phyloP scores from a whole-genome alignment of 352 stramenopile species.

The Albugo laibachii region DNA sequence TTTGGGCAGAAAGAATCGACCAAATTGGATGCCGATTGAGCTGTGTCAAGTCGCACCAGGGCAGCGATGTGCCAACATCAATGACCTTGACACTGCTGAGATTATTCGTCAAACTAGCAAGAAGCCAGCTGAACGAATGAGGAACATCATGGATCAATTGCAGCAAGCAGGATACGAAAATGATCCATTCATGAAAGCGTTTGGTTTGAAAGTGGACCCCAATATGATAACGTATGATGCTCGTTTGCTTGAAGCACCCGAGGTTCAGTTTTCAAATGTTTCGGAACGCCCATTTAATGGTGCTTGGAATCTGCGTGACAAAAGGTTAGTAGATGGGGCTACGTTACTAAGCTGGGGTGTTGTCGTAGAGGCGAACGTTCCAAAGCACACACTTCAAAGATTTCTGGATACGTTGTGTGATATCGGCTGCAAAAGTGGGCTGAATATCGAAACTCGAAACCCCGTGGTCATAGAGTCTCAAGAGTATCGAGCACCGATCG shows the following conservation, averaged over 20 bases:
- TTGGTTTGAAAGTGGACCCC: conserved; percentile 36
- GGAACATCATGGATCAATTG: conserved; percentile 39
- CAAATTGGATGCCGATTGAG: conserved; percentile 60
- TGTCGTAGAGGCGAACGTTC: conserved; percentile 19
- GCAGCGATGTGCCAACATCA: conserved; percentile 53
- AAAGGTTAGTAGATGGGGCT: conserved; percentile 34
- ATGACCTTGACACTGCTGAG: conserved; percentile 58
- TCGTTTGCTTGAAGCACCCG: conserved; percentile 28
- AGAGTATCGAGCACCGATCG: conserved; percentile 16
- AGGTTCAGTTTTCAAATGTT: conserved; percentile 40
- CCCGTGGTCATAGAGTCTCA: conserved; percentile 21
- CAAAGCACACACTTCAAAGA: conserved; percentile 16
- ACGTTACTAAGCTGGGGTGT: conserved; percentile 34
- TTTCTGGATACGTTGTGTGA: conserved; percentile 24
- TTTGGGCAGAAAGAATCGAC: conserved; percentile 26
- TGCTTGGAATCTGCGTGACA: conserved; percentile 59
- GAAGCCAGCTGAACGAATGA: conserved; percentile 19
- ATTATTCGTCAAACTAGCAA: conserved; percentile 59
- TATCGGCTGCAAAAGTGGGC: conserved; percentile 14
- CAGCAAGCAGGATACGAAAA: conserved; percentile 45
- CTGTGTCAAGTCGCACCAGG: conserved; percentile 50
- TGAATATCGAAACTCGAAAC: conserved; percentile 18
- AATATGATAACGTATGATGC: conserved; percentile 24
- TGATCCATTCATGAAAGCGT: conserved; percentile 34
- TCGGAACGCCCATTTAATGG: conserved; percentile 36